phyloP scores from a whole-genome alignment of 129 eudicot genomes.

The Ambrosia trifida region DNA sequence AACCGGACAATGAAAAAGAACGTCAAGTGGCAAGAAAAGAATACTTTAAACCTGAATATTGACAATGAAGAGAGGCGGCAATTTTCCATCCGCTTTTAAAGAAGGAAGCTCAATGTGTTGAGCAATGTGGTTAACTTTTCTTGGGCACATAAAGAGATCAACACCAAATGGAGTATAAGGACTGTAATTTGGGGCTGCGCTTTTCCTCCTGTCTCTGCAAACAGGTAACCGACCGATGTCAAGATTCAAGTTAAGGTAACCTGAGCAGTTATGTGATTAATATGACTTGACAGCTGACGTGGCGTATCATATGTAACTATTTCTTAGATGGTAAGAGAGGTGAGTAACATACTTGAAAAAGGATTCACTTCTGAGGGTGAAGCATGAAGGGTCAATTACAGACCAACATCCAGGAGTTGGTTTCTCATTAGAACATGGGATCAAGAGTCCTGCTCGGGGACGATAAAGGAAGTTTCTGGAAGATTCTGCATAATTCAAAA shows the following conservation, averaged over 20 bases:
- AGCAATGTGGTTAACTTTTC: conserved; percentile 87
- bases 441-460: conserved; percentile 73
- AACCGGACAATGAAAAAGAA: background rate
- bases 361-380: conserved; percentile 75
- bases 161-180: conserved; percentile 86
- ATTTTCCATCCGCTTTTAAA: conserved; percentile 45
- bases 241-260: background rate
- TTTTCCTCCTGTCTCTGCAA: conserved; percentile 86
- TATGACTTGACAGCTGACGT: background rate
- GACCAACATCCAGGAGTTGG: conserved; percentile 75
- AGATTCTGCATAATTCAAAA: conserved; percentile 50
- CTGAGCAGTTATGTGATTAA: background rate
- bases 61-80: conserved; percentile 70
- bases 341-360: conserved; percentile 60
- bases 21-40: background rate
- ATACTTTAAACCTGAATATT: conserved; percentile 66
- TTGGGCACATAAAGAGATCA: conserved; percentile 64
- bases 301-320: background rate
- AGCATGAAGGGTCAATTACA: conserved; percentile 65
- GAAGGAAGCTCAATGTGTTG: conserved; percentile 89
- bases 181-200: conserved; percentile 57
- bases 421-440: conserved; percentile 70
- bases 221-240: background rate
- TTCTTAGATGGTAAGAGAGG: background rate
- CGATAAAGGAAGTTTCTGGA: conserved; percentile 60